Evolutionary conservation across 208 protist species (phyloP).

Genomic region (Leishmania tarentolae): DNA sequence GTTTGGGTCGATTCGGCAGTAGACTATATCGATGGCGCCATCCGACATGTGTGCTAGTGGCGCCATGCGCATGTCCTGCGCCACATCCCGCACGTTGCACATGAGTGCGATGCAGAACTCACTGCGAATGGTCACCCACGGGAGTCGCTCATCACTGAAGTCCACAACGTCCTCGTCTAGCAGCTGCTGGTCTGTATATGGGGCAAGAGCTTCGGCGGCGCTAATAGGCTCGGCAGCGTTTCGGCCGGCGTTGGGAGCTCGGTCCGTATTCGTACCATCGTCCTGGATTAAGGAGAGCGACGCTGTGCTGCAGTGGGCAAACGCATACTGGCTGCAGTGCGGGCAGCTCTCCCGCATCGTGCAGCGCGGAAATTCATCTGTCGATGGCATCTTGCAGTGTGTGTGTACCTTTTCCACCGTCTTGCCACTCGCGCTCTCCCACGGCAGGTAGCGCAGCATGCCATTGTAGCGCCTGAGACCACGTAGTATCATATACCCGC

Average conservation of each 20-base stretch:
- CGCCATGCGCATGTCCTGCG: conserved; percentile 82
- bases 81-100: conserved; percentile 68
- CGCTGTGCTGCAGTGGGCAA: conserved; percentile 7
- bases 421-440: conserved; percentile 41
- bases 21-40: conserved; percentile 82
- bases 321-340: conserved; percentile 58
- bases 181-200: conserved; percentile 38
- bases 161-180: conserved; percentile 59
- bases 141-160: conserved; percentile 60
- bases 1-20: conserved; percentile 41
- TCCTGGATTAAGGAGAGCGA: conserved; percentile 11
- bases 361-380: conserved; percentile 55
- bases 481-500: conserved; percentile 57
- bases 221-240: not conserved
- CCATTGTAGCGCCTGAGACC: conserved; percentile 58
- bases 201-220: conserved; percentile 18
- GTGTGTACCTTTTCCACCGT: conserved; percentile 64
- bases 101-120: conserved; percentile 68
- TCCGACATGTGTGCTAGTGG: conserved; percentile 77
- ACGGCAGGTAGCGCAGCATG: conserved; percentile 80
- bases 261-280: conserved; percentile 14
- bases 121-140: conserved; percentile 80
- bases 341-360: conserved; percentile 63
- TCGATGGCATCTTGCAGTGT: conserved; percentile 41
- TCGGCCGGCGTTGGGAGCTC: conserved; percentile 5